These are phyloP conservation scores for Colletotrichum chrysophilum DNA, from an alignment of 2,329 filamentous ascomycete genomes.

Conservation along the genomic window DNA sequence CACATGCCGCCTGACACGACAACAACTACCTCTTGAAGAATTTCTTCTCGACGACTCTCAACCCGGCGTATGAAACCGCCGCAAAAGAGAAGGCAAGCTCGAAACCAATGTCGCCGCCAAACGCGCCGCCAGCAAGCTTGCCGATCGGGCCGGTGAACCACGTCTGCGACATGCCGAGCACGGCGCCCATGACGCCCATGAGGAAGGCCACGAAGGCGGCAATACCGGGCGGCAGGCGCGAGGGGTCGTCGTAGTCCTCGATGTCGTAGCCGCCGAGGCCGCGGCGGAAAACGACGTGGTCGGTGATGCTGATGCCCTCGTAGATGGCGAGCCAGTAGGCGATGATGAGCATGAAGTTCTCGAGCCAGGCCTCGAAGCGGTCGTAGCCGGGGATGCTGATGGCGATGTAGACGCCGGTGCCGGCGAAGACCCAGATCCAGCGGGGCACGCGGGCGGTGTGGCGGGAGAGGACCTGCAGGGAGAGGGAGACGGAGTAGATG, in stretches of 20 bases:
- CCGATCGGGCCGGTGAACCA: slow-evolving; percentile 76
- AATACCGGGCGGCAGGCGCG: slow-evolving; percentile 65
- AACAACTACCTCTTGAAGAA: slow-evolving; percentile 39
- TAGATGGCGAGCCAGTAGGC: slow-evolving; percentile 81
- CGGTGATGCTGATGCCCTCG: slow-evolving; percentile 66
- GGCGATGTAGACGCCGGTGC: slow-evolving; percentile 67
- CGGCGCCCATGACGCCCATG: slow-evolving; percentile 68
- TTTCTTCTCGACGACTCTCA: slow-evolving; percentile 50
- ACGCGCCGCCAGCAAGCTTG: slow-evolving; percentile 55
- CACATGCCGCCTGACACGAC: background rate
- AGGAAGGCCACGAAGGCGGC: slow-evolving; percentile 68
- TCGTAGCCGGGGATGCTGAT: slow-evolving; percentile 74
- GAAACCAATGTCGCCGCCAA: slow-evolving; percentile 57
- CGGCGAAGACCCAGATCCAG: slow-evolving; percentile 70
- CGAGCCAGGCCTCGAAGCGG: slow-evolving; percentile 67
- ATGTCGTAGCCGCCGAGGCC: slow-evolving; percentile 65
- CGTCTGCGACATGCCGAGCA: slow-evolving; percentile 72
- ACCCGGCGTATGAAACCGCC: slow-evolving; percentile 52
- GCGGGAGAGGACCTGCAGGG: slow-evolving; percentile 67
- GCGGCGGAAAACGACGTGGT: slow-evolving; percentile 72
- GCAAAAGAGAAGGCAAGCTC: slow-evolving; percentile 70
- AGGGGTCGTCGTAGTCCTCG: slow-evolving; percentile 61
- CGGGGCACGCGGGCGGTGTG: slow-evolving; percentile 67
- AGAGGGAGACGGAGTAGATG: slow-evolving; percentile 73
- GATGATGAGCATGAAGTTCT: slow-evolving; percentile 74